Base-by-base conservation (phyloP, 495 filamentous ascomycete genomes). In the Trichoderma erinaceum region DNA sequence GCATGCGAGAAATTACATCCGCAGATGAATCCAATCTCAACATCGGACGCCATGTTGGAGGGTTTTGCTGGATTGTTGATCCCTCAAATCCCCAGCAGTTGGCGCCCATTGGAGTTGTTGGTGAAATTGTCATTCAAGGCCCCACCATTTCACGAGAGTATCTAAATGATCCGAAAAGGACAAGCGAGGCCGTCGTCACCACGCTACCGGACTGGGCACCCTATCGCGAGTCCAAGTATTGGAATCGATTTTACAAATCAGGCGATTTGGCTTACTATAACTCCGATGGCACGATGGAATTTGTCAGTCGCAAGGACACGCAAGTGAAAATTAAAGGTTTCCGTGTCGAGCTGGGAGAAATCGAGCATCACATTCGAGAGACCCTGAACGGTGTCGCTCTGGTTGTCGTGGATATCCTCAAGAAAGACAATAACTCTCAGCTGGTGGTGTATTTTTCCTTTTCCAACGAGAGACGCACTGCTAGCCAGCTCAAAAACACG, bases 121-220 rank as follows among this genome's bases (percentile, higher is more conserved):
- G 81, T 4, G 81, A 83, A 68, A 75, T 83, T 1, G 78, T 83
- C 2, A 76, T 83, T 23, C 79, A 81, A 48, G 80, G 78, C 0
- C 78, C 80, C 21, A 82, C 81, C 1, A 72, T 83, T n/a, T 76
- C 78, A 6, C 69, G 65, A 64, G 69, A 73, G 11, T 70, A 65
- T 10, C 64, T 65, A 15, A 35, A 46, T 65, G 32, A 65, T 70
- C 61, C 27, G 15, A 21, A 32, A 72, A 73, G 73, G 27, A 29
- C n/a, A 2, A 41, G 66, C 13, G 35, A 52, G 7, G 23, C 15
- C 23, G 11, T 32, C 18, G 16, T 41, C 12, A 11, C 29, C 0
- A 29, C 64, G 15, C 12, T 43, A 2, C 64, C 64, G 15, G 43
- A n/a, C 21, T 58, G 46, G 66, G 66, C 66, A 15, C 25, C 5